Base-by-base conservation (phyloP, 1,139 yeast species). In the Suhomyces coccinellae region DNA sequence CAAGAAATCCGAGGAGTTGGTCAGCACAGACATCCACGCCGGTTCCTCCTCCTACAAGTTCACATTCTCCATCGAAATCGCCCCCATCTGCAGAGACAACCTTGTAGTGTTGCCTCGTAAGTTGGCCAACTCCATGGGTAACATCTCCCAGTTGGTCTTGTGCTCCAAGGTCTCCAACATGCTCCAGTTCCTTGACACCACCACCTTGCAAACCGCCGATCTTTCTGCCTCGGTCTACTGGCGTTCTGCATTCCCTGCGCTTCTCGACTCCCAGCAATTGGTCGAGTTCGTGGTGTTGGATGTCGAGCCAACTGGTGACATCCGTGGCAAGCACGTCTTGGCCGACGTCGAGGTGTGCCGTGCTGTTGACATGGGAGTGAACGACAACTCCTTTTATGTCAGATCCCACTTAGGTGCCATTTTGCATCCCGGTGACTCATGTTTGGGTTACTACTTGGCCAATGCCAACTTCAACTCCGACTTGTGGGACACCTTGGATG, bases 71-170 rank as follows among this genome's bases (percentile, higher is more conserved):
- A 88, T 91, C 34, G 99, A 93, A 69, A 83, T 93, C 54, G 96
- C 89, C 2, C 99, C 99, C n/a, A 83, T 95, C 40, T 95, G 99
- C 78, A 85, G 95, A 65, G 99, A 93, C 63, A 99, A 95, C 62
- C 77, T 95, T 55, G 96, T 95, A 28, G 87, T 91, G 38, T 74
- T 95, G 52, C 99, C 99, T 27, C 80, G 82, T 59, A 83, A 83
- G 56, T 66, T 93, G 52, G 99, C 99, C 3, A 81, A 83, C 53
- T 79, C 89, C 12, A 65, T 90, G 71, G 96, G 98, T 51, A 86
- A 87, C 62, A 87, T 93, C 47, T 71, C 91, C 24, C 85, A 88
- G 61, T 71, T 91, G 49, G 97, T 89, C 5, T 66, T 95, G 46
- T 93, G 99, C 71, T 81, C 88, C 42, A 88, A 87, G 58, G 73